Percentiles rank a stretch among this genome's conserved stretches.
Evolutionary conservation across 176 grass and related monocot species (phyloP).

Genomic region (Hyparrhenia diplandra): DNA sequence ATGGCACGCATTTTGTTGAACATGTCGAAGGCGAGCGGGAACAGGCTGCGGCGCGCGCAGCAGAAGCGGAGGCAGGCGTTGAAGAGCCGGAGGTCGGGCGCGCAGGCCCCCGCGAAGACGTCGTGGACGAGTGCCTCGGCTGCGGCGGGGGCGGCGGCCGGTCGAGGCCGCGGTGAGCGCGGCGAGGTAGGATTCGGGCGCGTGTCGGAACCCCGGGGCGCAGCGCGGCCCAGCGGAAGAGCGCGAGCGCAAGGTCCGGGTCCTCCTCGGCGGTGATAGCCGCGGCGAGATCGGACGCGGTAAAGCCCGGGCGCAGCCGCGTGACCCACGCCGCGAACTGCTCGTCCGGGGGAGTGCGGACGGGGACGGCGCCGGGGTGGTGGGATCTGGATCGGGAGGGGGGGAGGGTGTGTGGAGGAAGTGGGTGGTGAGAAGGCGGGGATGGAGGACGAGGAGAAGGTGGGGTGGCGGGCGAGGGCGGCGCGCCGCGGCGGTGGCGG

Average conservation of each 20-base stretch:
- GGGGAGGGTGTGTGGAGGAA: not conserved
- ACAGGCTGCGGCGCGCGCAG: conserved; percentile 70
- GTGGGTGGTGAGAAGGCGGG: not conserved
- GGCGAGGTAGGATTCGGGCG: conserved; percentile 55
- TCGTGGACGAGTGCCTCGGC: conserved; percentile 72
- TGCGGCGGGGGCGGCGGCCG: conserved; percentile 47
- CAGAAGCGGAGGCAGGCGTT: conserved; percentile 77
- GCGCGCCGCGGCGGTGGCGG: conserved; percentile 18
- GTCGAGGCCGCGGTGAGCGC: conserved; percentile 54
- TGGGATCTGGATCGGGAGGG: not conserved
- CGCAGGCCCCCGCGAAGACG: conserved; percentile 71
- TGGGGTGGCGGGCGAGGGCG: not conserved
- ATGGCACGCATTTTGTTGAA: conserved; percentile 78
- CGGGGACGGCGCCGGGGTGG: not conserved
- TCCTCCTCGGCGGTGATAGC: conserved; percentile 62
- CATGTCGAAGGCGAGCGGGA: conserved; percentile 79
- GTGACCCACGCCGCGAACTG: conserved; percentile 88
- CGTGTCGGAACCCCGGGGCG: conserved; percentile 70
- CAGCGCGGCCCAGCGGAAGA: conserved; percentile 90
- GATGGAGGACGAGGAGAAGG: not conserved
- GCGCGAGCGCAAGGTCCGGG: conserved; percentile 71
- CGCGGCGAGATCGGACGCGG: conserved; percentile 44
- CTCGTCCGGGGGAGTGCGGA: conserved; percentile 60
- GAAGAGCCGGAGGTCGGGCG: conserved; percentile 61
- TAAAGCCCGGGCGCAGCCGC: conserved; percentile 74